These are phyloP conservation scores for Boletus rubroflammeus DNA, from an alignment of 768 basidiomycete species.

Conservation along the genomic window DNA sequence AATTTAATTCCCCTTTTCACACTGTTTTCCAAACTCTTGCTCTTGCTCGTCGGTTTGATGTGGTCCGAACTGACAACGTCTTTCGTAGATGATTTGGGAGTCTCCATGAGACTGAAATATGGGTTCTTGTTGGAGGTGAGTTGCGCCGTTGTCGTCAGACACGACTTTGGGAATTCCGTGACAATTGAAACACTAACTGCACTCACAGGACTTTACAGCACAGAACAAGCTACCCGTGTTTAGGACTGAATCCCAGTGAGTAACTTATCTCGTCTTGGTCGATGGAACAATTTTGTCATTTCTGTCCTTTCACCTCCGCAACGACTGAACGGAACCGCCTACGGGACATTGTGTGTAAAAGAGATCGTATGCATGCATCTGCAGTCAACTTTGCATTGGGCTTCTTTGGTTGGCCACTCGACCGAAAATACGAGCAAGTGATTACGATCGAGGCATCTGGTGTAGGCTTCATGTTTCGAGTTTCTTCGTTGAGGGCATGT, in stretches of 20 bases:
- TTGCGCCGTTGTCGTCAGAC: neutral
- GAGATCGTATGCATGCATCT: slow-evolving; percentile 70
- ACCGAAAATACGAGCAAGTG: slow-evolving; percentile 70
- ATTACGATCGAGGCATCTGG: slow-evolving; percentile 66
- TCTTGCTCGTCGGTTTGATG: neutral
- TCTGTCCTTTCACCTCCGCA: neutral
- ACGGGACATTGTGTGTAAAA: slow-evolving; percentile 24
- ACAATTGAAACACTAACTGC: slow-evolving; percentile 14
- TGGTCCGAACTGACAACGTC: neutral
- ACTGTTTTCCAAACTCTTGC: neutral
- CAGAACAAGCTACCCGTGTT: slow-evolving; percentile 69
- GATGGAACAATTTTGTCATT: neutral
- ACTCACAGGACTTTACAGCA: slow-evolving; percentile 54
- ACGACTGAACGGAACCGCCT: neutral
- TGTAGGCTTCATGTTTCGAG: slow-evolving; percentile 38
- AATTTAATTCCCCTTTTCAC: neutral
- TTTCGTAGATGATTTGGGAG: slow-evolving; percentile 54
- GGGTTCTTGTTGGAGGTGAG: slow-evolving; percentile 66
- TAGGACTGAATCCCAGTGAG: slow-evolving; percentile 71
- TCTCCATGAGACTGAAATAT: slow-evolving; percentile 74
- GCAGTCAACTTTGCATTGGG: slow-evolving; percentile 68
- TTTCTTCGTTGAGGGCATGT: neutral
- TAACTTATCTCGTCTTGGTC: neutral
- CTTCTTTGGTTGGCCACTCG: slow-evolving; percentile 73
- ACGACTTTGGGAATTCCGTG: neutral